Conservation (phyloP, 164 flowering plant species). For the Malania oleifera region DNA sequence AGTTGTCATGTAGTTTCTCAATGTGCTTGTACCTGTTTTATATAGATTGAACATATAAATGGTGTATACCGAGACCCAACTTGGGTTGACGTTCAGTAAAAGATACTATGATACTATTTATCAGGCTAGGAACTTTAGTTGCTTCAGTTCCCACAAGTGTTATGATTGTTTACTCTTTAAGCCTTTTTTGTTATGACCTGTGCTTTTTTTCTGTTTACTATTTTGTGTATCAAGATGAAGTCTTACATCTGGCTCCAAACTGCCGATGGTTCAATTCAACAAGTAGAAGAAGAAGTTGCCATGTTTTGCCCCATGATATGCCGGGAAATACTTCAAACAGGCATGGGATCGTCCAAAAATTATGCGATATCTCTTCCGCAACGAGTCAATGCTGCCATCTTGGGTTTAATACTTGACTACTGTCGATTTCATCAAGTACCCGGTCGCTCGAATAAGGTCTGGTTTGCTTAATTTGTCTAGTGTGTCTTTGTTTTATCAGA, state of each 20-base stretch:
- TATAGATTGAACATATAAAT: too few species aligned
- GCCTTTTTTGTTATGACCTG: not conserved
- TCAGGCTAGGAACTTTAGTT: too few species aligned
- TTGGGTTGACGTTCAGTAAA: too few species aligned
- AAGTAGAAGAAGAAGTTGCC: conserved; percentile 94
- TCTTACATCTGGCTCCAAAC: conserved; percentile 94
- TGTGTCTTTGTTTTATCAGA: not conserved
- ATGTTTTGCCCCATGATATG: conserved; percentile 89
- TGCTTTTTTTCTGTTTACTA: not conserved
- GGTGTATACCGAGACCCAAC: too few species aligned
- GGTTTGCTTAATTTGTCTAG: conserved; percentile 3
- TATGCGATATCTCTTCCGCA: conserved; percentile 81
- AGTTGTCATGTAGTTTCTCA: too few species aligned
- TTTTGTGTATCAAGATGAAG: conserved; percentile 48
- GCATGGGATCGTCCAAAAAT: conserved; percentile 80
- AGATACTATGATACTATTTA: too few species aligned
- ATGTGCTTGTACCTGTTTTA: too few species aligned
- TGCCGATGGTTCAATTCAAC: conserved; percentile 87
- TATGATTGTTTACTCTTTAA: not conserved
- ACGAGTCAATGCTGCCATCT: conserved; percentile 63
- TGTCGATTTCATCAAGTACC: conserved; percentile 91
- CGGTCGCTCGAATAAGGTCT: conserved; percentile 90
- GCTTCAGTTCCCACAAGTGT: not conserved
- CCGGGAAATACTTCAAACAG: conserved; percentile 62
- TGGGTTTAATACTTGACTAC: conserved; percentile 80